These are phyloP conservation scores for Physocladia obscura DNA, from an alignment of 192 early-diverging fungal species.

Conservation along the genomic window DNA sequence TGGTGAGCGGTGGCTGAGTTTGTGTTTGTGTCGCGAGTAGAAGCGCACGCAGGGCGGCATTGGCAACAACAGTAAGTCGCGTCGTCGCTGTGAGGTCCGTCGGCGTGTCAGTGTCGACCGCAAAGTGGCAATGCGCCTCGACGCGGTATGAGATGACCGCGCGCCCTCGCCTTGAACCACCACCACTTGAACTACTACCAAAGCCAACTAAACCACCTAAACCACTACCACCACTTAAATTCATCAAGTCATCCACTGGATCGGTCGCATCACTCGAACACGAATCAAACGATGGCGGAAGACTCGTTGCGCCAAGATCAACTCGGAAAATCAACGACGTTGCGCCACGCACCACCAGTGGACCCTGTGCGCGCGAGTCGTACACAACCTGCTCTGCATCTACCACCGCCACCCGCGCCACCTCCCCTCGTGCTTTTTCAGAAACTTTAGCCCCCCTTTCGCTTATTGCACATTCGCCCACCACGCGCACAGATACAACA, in stretches of 20 bases:
- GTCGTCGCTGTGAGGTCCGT: background rate
- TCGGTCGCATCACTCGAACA: too few relatives aligned
- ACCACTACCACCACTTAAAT: background rate
- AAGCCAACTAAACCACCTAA: background rate
- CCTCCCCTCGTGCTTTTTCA: too few relatives aligned
- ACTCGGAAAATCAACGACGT: background rate
- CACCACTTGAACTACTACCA: background rate
- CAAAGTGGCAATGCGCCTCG: background rate
- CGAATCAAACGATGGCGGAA: background rate
- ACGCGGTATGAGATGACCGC: background rate
- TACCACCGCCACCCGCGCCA: too few relatives aligned
- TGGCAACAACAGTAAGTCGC: background rate
- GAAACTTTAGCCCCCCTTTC: too few relatives aligned
- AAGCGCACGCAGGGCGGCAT: constrained; percentile 11
- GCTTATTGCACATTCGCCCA: too few relatives aligned
- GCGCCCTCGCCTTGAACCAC: background rate
- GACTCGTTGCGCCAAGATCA: background rate
- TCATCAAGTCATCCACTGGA: background rate
- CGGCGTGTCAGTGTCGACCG: background rate
- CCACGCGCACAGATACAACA: too few relatives aligned
- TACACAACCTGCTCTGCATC: background rate
- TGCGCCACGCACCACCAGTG: background rate
- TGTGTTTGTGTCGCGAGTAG: constrained; percentile 1
- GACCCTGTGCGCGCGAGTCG: background rate
- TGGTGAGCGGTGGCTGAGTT: constrained; percentile 3